Conservation (phyloP, 441 rosid genomes). For the Flueggea neowawraea region DNA sequence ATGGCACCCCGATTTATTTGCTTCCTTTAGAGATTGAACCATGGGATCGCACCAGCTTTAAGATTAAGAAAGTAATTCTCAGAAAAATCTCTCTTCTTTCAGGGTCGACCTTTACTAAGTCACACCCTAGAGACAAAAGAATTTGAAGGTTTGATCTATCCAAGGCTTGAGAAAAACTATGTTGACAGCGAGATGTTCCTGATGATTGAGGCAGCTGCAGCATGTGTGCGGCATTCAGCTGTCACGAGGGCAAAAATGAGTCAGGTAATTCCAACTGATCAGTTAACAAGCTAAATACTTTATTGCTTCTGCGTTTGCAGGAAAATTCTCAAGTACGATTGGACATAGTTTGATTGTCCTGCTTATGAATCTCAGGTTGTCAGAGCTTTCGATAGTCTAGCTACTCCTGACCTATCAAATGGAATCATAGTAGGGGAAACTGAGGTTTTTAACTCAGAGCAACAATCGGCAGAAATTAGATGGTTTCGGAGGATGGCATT, state of each 20-base stretch:
- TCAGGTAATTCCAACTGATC: conserved; percentile 45
- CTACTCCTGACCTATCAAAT: conserved; percentile 63
- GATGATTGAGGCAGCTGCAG: conserved; percentile 87
- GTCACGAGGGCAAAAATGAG: conserved; percentile 87
- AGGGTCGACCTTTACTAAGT: conserved; percentile 90
- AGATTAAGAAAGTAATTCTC: too few relatives aligned
- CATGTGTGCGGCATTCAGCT: conserved; percentile 86
- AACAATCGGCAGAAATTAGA: conserved; percentile 87
- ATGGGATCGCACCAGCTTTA: too few relatives aligned
- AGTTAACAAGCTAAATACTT: not conserved
- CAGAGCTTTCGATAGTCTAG: conserved; percentile 75
- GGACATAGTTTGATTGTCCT: not conserved
- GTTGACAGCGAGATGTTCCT: conserved; percentile 60
- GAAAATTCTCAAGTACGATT: too few relatives aligned
- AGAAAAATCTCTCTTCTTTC: conserved; percentile 10
- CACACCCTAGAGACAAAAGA: conserved; percentile 63
- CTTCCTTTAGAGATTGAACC: too few relatives aligned
- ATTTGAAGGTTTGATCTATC: conserved; percentile 55
- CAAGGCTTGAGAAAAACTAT: conserved; percentile 57
- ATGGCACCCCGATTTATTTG: too few relatives aligned
- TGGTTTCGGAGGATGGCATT: conserved; percentile 89
- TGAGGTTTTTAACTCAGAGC: conserved; percentile 65
- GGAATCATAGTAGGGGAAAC: conserved; percentile 96
- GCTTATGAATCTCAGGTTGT: conserved; percentile 56
- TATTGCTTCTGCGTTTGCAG: too few relatives aligned